Conservation (phyloP, 768 basidiomycete species). For the Sarcomyxa edulis region DNA sequence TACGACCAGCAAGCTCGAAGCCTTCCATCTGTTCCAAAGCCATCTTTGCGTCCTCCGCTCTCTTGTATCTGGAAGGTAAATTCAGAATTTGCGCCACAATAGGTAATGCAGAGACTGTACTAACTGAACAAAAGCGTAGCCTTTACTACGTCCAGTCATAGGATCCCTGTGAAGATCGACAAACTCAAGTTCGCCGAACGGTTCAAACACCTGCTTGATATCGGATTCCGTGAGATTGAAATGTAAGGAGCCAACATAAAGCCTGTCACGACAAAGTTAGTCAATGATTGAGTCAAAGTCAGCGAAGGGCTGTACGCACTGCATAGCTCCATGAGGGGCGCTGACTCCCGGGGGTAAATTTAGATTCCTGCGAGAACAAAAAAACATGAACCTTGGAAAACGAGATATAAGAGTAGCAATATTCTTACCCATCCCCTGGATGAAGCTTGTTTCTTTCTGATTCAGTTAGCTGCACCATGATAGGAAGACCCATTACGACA, state of each 20-base stretch:
- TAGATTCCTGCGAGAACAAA: constrained; percentile 46
- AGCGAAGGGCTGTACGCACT: constrained; percentile 41
- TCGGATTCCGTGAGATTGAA: constrained; percentile 97
- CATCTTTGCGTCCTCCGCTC: constrained; percentile 92
- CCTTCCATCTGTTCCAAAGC: constrained; percentile 99
- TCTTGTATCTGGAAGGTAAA: constrained; percentile 76
- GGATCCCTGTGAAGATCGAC: constrained; percentile 97
- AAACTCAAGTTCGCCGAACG: constrained; percentile 96
- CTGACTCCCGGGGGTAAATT: constrained; percentile 83
- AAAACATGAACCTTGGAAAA: constrained; percentile 9
- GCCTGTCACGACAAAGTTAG: no score
- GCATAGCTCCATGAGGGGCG: constrained; percentile 78
- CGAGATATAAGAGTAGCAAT: constrained; percentile 8
- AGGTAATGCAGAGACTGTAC: constrained; percentile 26
- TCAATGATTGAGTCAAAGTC: constrained; percentile 1
- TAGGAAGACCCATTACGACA: constrained; percentile 96
- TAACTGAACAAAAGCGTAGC: constrained; percentile 96
- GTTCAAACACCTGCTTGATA: constrained; percentile 98
- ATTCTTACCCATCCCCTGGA: constrained; percentile 84
- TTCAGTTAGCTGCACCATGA: constrained; percentile 95
- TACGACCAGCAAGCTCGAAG: constrained; percentile 94
- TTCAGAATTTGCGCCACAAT: not conserved
- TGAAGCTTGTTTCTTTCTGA: constrained; percentile 90
- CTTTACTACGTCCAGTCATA: constrained; percentile 92
- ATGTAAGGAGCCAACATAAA: constrained; percentile 96